A percentile compares a stretch with the other conserved stretches of the same genome.
Evolutionary conservation across 768 basidiomycete genomes (phyloP).

Genomic region (Aureoboletus auriporus): DNA sequence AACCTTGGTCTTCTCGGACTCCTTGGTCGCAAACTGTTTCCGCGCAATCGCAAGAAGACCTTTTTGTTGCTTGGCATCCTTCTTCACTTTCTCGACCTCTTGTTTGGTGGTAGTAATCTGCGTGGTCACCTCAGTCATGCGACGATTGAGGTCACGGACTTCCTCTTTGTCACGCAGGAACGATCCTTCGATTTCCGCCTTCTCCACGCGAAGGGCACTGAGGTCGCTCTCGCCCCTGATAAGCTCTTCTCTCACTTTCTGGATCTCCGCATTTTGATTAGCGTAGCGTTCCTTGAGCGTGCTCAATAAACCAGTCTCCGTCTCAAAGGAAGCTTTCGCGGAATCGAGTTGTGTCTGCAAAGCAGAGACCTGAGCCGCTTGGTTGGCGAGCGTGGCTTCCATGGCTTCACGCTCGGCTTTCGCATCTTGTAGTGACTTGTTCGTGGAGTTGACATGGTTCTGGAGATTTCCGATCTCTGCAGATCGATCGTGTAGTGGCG

Average conservation of each 20-base stretch:
- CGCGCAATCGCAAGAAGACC: constrained; percentile 91
- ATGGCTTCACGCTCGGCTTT: constrained; percentile 62
- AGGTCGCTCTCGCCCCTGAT: constrained; percentile 92
- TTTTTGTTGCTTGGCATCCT: constrained; percentile 94
- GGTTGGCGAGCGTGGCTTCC: constrained; percentile 61
- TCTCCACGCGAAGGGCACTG: constrained; percentile 83
- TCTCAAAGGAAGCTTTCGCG: constrained; percentile 82
- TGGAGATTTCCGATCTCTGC: constrained; percentile 85
- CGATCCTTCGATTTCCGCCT: constrained; percentile 83
- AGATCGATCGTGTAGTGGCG: constrained; percentile 65
- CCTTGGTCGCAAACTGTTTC: constrained; percentile 87
- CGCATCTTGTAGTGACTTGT: constrained; percentile 59
- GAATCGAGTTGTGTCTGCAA: constrained; percentile 80
- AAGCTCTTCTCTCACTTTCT: constrained; percentile 68
- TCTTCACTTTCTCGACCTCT: constrained; percentile 84
- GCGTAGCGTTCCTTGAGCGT: constrained; percentile 66
- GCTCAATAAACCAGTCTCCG: constrained; percentile 67
- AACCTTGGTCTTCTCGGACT: constrained; percentile 65
- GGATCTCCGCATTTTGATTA: constrained; percentile 67
- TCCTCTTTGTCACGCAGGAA: constrained; percentile 94
- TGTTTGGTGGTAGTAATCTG: constrained; percentile 67
- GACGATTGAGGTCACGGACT: constrained; percentile 75
- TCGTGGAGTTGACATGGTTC: constrained; percentile 82
- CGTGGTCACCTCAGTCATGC: constrained; percentile 75
- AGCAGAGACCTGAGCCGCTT: constrained; percentile 71